Evolutionary conservation across 169 alveolate genomes (phyloP).

Genomic region (Plasmodium blacklocki): DNA sequence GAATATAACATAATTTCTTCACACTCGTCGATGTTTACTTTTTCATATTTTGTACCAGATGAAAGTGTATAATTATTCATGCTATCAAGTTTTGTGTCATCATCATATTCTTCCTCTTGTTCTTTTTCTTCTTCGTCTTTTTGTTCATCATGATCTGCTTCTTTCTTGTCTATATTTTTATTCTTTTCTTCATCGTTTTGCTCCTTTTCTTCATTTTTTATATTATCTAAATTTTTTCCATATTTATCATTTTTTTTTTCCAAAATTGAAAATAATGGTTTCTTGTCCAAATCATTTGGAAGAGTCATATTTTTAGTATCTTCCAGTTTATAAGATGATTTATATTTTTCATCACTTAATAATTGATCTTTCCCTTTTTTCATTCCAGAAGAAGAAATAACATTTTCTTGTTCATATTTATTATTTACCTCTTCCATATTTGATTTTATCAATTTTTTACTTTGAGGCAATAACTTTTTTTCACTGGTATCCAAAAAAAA

Average conservation of each 20-base stretch:
- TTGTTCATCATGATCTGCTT: neutral
- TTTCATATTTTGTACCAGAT: constrained; percentile 42
- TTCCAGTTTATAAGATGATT: neutral
- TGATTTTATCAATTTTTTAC: neutral
- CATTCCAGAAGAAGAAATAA: constrained; percentile 5
- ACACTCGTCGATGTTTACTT: constrained; percentile 69
- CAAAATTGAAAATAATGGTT: constrained; percentile 7
- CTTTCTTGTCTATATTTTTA: neutral
- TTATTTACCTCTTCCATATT: neutral
- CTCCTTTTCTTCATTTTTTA: neutral
- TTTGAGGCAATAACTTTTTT: constrained; percentile 35
- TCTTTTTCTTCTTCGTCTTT: constrained; percentile 10
- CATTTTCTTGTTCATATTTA: constrained; percentile 8
- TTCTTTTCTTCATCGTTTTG: constrained; percentile 16
- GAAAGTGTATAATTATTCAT: constrained; percentile 6
- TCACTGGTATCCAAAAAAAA: constrained; percentile 32
- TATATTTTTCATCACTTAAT: constrained; percentile 13
- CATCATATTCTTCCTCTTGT: constrained; percentile 13
- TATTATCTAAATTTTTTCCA: no score
- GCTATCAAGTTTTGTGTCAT: constrained; percentile 37
- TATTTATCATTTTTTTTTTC: constrained; percentile 13
- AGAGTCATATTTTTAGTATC: constrained; percentile 10
- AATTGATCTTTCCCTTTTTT: constrained; percentile 26
- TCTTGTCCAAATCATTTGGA: constrained; percentile 10
- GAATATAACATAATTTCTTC: constrained; percentile 73